Evolutionary conservation across 371 early-diverging fungal species (phyloP), one percentile per base, ranked within the genome.

Genomic region (Mucor circinelloides): DNA sequence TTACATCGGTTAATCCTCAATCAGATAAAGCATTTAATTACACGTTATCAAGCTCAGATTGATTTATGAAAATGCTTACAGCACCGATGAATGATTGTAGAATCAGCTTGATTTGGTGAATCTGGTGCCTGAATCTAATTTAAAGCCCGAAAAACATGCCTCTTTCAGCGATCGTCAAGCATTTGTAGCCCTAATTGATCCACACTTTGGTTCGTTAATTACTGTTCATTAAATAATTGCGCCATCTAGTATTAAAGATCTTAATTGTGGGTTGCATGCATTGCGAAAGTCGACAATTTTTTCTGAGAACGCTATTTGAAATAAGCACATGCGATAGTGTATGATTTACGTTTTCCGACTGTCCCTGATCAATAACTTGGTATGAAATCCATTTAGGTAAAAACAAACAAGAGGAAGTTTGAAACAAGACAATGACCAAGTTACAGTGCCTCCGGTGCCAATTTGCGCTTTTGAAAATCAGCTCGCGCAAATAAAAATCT

Each of bases 401-500:
- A 13, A 6, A 1, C 13, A 1, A 7, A 36, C 36, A 36, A 5
- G 13, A 7, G 4, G 13, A 13, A 0, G 13, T 6, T 5, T 36
- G 36, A 6, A 36, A 13, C 36, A 2, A 6, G 36, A 36, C 36
- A 36, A 4, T 17, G 5, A 40, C n/a, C n/a, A n/a, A n/a, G n/a
- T 36, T 36, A 23, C 60, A 42, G 60, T 60, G 42, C 42, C 60
- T 40, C 44, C 46, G 17, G 28, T 60, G 42, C 40, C 42, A 60
- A 28, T 25, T 50, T 1, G 19, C 46, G 46, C 19, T 44, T 44
- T 44, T 44, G 46, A 6, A 44, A n/a, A n/a, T n/a, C n/a, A n/a
- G n/a, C n/a, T n/a, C n/a, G n/a, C n/a, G n/a, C n/a, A n/a, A n/a
- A n/a, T n/a, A n/a, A n/a, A n/a, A 3, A n/a, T 44, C 21, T 44